Base-by-base conservation (phyloP, 768 basidiomycete genomes). In the Mrakia frigida region DNA sequence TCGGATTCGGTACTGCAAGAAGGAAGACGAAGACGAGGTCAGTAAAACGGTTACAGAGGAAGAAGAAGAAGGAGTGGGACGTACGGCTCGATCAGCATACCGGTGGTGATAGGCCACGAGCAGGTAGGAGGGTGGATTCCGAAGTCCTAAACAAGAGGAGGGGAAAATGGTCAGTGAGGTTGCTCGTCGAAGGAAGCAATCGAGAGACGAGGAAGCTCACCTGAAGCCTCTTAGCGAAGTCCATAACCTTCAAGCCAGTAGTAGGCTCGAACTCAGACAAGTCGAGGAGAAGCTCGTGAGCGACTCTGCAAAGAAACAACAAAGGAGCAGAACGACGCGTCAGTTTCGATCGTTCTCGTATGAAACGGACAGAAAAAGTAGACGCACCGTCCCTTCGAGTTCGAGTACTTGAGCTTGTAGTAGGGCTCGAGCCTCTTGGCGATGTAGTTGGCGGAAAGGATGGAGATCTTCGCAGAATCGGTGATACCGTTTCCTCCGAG, bases 371-470 rank as follows among this genome's bases (percentile, higher is more conserved):
- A 50, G 14, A 50, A 16, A 41, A 11, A 11, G 11, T 41, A 41
- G 56, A 56, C 56, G 2, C 56, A 56, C 56, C 92, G 90, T 11
- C 89, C 91, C 77, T 97, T 94, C 79, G 86, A 87, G 82, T 99
- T 99, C 84, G 90, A 93, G 85, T 91, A 98, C 52, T 92, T 88
- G 63, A 98, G 84, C 75, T 85, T 93, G 83, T 98, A 98, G 83
- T 94, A 88, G 23, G 87, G 88, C 68, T 90, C 87, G 46, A 99
- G 88, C 67, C 93, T 89, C 80, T 90, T 87, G 28, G 95, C 94
- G 88, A 98, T 97, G 84, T 98, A 99, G 84, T 99, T 99, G 69
- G 97, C 97, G 81, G 90, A 98, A 60, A 99, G 87, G 41, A 99
- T 87, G 1, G 97, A 93, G 41, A 92, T 85, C 80, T 91, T 92